phyloP scores from a whole-genome alignment of 441 rosid genomes.

The Theobroma grandiflorum region DNA sequence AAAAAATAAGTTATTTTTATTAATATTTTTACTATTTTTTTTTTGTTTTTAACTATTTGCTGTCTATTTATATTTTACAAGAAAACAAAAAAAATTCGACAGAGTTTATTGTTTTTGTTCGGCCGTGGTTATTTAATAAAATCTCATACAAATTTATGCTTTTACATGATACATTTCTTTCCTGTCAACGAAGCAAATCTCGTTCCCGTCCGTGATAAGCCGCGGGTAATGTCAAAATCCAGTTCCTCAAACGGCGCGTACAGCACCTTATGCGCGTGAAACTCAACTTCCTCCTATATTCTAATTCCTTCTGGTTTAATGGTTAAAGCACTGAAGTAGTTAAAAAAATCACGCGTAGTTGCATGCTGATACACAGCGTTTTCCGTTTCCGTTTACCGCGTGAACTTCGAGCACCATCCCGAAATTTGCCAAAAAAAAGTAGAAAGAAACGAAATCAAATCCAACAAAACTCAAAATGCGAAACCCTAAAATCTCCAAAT shows the following conservation, averaged over 20 bases:
- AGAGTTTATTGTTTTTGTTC: too few species aligned
- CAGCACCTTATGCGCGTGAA: constrained; percentile 2
- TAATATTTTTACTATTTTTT: too few species aligned
- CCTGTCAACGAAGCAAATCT: not conserved
- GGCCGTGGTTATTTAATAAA: too few species aligned
- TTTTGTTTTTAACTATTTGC: too few species aligned
- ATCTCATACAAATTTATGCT: too few species aligned
- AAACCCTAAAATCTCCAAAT: constrained; percentile 1
- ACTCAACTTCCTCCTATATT: not conserved
- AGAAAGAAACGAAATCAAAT: not conserved
- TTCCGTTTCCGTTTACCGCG: constrained; percentile 26
- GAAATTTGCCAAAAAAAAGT: not conserved
- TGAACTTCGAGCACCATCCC: constrained; percentile 21
- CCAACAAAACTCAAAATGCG: not conserved
- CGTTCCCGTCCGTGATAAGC: not conserved
- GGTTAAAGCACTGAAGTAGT: constrained; percentile 5
- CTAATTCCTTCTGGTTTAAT: not conserved
- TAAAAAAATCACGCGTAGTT: not conserved
- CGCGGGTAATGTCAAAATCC: not conserved
- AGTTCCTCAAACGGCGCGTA: not conserved
- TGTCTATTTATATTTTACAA: too few species aligned
- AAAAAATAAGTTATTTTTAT: too few species aligned
- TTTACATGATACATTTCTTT: not conserved
- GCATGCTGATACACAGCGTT: constrained; percentile 10
- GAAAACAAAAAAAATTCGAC: too few species aligned